Conservation (phyloP, 306 rosid species). For the Alnus glutinosa region DNA sequence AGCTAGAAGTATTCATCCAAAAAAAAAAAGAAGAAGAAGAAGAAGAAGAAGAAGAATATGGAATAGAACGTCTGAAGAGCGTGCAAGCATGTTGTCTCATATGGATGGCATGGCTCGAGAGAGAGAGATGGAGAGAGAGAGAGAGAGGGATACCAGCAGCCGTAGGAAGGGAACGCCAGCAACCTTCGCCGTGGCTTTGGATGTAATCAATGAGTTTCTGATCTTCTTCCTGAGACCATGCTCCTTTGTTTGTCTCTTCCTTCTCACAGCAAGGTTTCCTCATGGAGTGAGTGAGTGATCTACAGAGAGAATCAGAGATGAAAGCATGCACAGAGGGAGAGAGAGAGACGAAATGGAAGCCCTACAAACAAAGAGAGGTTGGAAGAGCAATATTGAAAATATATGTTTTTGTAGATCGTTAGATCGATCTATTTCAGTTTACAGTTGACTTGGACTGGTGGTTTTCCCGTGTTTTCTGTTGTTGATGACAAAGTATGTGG, state of each 20-base stretch:
- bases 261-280: slow-evolving; percentile 38
- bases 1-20: neutral
- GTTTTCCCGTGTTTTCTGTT: neutral
- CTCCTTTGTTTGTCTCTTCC: slow-evolving; percentile 36
- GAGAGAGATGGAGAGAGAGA: neutral
- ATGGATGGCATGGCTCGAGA: neutral
- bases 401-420: neutral
- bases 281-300: slow-evolving; percentile 4
- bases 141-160: slow-evolving; percentile 42
- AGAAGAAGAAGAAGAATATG: neutral
- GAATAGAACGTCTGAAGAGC: neutral
- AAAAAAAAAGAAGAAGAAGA: too few relatives aligned
- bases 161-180: slow-evolving; percentile 43
- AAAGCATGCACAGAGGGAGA: neutral
- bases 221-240: slow-evolving; percentile 53
- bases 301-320: neutral
- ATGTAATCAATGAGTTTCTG: slow-evolving; percentile 46
- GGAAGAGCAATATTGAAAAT: too few relatives aligned
- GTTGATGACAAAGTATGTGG: neutral
- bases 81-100: neutral
- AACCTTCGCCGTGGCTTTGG: slow-evolving; percentile 42
- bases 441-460: slow-evolving; percentile 15
- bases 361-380: neutral
- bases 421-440: neutral
- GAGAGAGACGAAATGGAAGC: neutral